Conservation (phyloP, 1,284 basidiomycete genomes). For the Trametes polyzona region DNA sequence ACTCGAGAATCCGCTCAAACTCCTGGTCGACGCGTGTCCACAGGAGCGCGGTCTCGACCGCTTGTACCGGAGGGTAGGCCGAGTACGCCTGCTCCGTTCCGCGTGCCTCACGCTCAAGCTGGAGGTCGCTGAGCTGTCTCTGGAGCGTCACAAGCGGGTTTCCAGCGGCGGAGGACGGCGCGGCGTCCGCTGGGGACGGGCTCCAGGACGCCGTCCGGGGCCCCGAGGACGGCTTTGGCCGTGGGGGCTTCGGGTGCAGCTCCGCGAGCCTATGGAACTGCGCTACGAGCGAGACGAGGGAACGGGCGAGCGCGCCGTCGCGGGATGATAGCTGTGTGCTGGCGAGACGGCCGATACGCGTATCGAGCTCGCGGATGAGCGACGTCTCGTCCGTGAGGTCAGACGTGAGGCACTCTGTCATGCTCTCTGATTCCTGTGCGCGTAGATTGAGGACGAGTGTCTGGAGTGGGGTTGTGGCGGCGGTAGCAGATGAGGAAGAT, state of each 20-base stretch:
- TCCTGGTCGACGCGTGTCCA: constrained; percentile 78
- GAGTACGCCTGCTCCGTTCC: constrained; percentile 4
- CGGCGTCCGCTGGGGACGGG: constrained; percentile 32
- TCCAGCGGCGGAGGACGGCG: constrained; percentile 29
- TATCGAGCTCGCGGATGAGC: constrained; percentile 65
- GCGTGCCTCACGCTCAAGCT: constrained; percentile 50
- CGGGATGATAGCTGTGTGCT: constrained; percentile 42
- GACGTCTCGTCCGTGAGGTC: constrained; percentile 47
- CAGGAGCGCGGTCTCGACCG: constrained; percentile 65
- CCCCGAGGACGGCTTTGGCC: constrained; percentile 15
- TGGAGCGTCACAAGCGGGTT: constrained; percentile 65
- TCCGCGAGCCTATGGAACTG: constrained; percentile 65
- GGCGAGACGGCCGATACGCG: constrained; percentile 53
- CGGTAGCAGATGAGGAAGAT: constrained; percentile 38
- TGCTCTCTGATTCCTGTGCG: constrained; percentile 43
- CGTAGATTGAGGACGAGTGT: constrained; percentile 69
- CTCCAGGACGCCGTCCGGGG: constrained; percentile 31
- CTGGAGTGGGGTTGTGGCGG: constrained; percentile 45
- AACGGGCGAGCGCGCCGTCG: constrained; percentile 64
- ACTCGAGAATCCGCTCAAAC: constrained; percentile 65
- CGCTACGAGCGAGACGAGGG: constrained; percentile 67
- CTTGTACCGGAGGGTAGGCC: constrained; percentile 48
- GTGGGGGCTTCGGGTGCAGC: constrained; percentile 33
- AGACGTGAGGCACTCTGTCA: constrained; percentile 42
- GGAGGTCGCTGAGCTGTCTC: constrained; percentile 70